phyloP scores from a whole-genome alignment of 2,329 filamentous ascomycete species.

The Cercospora sp. region DNA sequence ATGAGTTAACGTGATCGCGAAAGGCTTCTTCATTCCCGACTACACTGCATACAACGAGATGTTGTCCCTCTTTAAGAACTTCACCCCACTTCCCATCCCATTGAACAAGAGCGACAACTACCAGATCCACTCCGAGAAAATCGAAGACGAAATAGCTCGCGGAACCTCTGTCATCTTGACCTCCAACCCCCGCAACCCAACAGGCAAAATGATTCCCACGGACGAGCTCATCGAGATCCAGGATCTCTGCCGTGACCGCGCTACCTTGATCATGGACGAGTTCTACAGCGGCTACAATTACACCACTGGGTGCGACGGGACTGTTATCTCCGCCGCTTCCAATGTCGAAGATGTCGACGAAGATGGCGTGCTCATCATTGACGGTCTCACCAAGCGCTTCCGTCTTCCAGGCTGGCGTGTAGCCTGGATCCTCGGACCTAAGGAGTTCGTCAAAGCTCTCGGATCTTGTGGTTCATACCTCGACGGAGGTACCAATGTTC shows the following conservation, averaged over 20 bases:
- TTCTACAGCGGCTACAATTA: conserved; percentile 97
- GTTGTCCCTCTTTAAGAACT: conserved; percentile 92
- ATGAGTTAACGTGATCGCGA: neutral
- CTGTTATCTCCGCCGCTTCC: conserved; percentile 82
- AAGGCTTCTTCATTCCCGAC: conserved; percentile 63
- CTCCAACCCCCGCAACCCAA: conserved; percentile 93
- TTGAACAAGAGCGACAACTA: conserved; percentile 84
- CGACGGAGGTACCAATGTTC: conserved; percentile 90
- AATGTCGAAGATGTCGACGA: conserved; percentile 88
- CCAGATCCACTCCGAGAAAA: conserved; percentile 90
- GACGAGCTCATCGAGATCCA: conserved; percentile 87
- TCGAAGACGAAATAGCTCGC: conserved; percentile 62
- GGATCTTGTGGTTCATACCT: conserved; percentile 91
- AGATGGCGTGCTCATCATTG: conserved; percentile 83
- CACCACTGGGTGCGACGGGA: conserved; percentile 85
- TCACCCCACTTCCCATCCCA: conserved; percentile 82
- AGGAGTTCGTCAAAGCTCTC: conserved; percentile 93
- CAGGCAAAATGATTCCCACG: conserved; percentile 81
- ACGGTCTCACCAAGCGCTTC: conserved; percentile 95
- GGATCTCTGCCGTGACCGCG: conserved; percentile 85
- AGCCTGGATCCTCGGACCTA: conserved; percentile 86
- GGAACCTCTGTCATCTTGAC: conserved; percentile 75
- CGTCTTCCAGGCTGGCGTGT: conserved; percentile 94
- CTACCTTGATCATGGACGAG: conserved; percentile 92
- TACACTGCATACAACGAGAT: conserved; percentile 99